Evolutionary conservation across 345 rosid species (phyloP).

Genomic region (Rhodamnia rubescens): DNA sequence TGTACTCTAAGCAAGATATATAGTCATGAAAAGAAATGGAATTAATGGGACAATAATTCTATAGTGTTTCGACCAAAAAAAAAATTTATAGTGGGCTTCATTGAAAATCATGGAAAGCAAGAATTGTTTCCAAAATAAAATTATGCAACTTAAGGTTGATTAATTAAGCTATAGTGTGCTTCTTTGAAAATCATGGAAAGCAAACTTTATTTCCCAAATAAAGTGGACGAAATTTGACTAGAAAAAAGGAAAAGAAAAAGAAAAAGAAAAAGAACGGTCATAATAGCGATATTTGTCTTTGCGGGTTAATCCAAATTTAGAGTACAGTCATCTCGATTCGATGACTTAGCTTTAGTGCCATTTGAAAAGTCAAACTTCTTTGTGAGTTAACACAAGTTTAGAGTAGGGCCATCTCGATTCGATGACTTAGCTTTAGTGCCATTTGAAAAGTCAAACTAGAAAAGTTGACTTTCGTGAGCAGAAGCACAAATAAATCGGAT

Average conservation of each 20-base stretch:
- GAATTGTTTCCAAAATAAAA: no score
- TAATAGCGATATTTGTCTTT: no score
- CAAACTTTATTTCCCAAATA: background rate
- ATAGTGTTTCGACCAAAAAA: no score
- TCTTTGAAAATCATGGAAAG: background rate
- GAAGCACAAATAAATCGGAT: background rate
- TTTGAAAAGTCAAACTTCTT: no score
- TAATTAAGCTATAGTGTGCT: background rate
- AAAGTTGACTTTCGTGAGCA: background rate
- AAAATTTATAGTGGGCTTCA: no score
- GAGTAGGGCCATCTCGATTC: background rate
- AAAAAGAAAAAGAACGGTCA: background rate
- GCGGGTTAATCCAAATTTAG: no score
- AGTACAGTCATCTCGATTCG: background rate
- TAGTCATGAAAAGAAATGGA: no score
- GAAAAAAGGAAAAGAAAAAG: background rate
- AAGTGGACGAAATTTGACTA: background rate
- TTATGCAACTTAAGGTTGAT: background rate
- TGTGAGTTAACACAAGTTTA: no score
- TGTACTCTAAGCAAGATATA: no score
- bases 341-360: background rate
- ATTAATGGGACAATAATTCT: no score
- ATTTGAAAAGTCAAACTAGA: background rate
- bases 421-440: background rate
- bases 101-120: no score